phyloP scores from a whole-genome alignment of 2,329 filamentous ascomycete species.

The Phymatotrichopsis omnivora region DNA sequence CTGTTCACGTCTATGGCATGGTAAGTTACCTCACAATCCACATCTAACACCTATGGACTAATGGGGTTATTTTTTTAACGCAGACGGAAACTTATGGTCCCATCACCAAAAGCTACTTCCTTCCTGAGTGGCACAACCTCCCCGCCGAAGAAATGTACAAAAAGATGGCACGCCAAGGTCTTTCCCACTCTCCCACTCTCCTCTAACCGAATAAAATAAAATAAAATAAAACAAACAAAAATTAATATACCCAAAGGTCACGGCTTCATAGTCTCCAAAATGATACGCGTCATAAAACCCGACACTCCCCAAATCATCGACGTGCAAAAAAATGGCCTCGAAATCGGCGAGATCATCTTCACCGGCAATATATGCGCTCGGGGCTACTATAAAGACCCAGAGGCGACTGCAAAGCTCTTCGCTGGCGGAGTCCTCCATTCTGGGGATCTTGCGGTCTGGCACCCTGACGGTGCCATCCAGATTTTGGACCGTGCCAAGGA shows the following conservation, averaged over 20 bases:
- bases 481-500: conserved; percentile 93
- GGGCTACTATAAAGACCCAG: conserved; percentile 83
- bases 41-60: too few relatives aligned
- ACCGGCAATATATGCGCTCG: conserved; percentile 72
- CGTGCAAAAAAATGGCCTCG: conserved; percentile 58
- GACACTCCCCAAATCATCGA: conserved; percentile 55
- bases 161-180: conserved; percentile 77
- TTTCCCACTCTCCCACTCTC: conserved; percentile 41
- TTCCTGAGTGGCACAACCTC: conserved; percentile 74
- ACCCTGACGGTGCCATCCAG: conserved; percentile 80
- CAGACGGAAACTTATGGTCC: conserved; percentile 84
- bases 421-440: conserved; percentile 77
- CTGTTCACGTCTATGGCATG: conserved; percentile 86
- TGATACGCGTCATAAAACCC: conserved; percentile 70
- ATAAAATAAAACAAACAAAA: too few relatives aligned
- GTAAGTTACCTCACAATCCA: too few relatives aligned
- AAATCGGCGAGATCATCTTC: conserved; percentile 79
- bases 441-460: conserved; percentile 87
- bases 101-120: conserved; percentile 83
- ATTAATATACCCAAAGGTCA: conserved; percentile 17
- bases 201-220: too few relatives aligned
- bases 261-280: conserved; percentile 24
- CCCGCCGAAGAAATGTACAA: conserved; percentile 67
- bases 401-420: conserved; percentile 78
- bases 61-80: too few relatives aligned